These are phyloP conservation scores for Pyricularia grisea DNA, from an alignment of 2,329 filamentous ascomycete genomes.

Conservation along the genomic window DNA sequence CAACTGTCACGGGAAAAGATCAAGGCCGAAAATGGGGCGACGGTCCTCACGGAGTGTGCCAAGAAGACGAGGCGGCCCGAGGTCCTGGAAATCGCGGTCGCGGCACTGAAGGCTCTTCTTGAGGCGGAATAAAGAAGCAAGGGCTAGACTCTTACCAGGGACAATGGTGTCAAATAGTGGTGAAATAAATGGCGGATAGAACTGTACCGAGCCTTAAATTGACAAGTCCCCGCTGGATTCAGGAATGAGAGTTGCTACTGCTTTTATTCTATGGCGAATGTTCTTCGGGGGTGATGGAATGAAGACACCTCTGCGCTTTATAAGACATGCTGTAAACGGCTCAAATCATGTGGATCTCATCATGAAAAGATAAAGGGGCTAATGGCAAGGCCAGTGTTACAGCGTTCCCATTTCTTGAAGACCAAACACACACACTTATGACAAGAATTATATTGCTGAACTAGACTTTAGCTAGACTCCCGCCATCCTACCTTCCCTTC, in stretches of 20 bases:
- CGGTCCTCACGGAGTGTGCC: conserved; percentile 59
- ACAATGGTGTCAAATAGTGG: background rate
- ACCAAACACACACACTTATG: background rate
- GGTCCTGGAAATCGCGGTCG: conserved; percentile 61
- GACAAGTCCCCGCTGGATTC: too few species aligned
- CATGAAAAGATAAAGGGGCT: background rate
- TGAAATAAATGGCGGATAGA: background rate
- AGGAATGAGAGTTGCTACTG: too few species aligned
- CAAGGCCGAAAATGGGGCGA: conserved; percentile 52
- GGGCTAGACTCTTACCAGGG: background rate
- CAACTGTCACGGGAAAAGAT: conserved; percentile 49
- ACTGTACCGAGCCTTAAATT: background rate
- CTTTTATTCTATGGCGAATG: too few species aligned
- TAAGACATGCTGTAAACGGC: too few species aligned
- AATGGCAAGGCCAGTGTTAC: background rate
- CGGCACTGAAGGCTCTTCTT: conserved; percentile 54
- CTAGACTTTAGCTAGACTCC: background rate
- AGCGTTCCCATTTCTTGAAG: background rate
- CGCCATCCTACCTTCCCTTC: conserved; percentile 40
- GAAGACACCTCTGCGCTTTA: too few species aligned
- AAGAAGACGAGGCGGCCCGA: conserved; percentile 59
- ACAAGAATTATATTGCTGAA: too few species aligned
- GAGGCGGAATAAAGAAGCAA: conserved; percentile 1
- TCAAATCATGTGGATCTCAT: background rate
- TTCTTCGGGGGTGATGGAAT: too few species aligned